phyloP scores from a whole-genome alignment of 2,329 filamentous ascomycete species.

The Fusarium metavorans region DNA sequence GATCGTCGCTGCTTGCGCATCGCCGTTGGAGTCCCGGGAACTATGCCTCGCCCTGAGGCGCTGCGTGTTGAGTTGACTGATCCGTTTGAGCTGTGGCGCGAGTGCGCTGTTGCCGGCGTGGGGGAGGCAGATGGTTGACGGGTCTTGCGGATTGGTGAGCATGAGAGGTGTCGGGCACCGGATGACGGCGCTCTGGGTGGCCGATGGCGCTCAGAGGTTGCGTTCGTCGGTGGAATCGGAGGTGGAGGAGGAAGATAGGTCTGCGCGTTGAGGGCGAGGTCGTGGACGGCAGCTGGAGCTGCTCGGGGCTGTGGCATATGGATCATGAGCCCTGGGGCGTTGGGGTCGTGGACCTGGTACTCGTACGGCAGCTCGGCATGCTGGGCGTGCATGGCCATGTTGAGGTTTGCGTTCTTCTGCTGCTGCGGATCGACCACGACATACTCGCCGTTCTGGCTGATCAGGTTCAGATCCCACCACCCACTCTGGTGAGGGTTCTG shows the following conservation, averaged over 20 bases:
- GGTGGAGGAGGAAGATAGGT: constrained; percentile 52
- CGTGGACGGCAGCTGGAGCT: constrained; percentile 52
- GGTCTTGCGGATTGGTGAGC: constrained; percentile 57
- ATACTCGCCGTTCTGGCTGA: constrained; percentile 45
- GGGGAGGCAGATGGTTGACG: constrained; percentile 56
- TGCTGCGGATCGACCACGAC: constrained; percentile 44
- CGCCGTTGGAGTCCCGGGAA: constrained; percentile 55
- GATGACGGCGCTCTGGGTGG: constrained; percentile 67
- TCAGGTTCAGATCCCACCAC: constrained; percentile 49
- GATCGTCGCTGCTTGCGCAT: constrained; percentile 56
- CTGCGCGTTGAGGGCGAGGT: constrained; percentile 49
- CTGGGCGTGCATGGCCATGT: constrained; percentile 56
- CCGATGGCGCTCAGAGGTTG: constrained; percentile 54
- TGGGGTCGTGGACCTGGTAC: constrained; percentile 49
- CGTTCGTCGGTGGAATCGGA: constrained; percentile 35
- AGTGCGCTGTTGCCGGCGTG: constrained; percentile 51
- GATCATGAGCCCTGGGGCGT: constrained; percentile 61
- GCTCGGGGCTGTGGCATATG: constrained; percentile 63
- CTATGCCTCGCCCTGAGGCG: constrained; percentile 51
- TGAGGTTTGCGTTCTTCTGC: constrained; percentile 53
- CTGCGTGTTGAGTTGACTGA: constrained; percentile 52
- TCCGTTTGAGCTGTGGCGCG: constrained; percentile 55
- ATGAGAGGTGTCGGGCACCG: constrained; percentile 62
- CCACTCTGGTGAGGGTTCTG: constrained; percentile 41
- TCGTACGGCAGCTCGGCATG: constrained; percentile 57